Conservation (phyloP, 495 filamentous ascomycete species). For the Cudoniella acicularis region DNA sequence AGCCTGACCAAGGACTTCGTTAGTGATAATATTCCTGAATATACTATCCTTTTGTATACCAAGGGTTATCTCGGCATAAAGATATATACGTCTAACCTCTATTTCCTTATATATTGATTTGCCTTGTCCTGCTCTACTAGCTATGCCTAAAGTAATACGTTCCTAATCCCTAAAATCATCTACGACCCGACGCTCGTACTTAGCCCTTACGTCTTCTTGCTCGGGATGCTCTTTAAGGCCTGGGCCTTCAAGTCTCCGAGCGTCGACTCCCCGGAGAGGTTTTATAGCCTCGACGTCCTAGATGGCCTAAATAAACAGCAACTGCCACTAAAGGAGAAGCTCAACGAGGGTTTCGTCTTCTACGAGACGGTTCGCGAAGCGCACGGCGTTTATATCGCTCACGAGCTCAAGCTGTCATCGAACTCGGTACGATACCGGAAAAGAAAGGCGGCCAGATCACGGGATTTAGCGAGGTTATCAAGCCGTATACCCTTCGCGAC, state of each 20-base stretch:
- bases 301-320: conserved; percentile 29
- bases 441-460: conserved; percentile 26
- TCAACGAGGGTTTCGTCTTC: conserved; percentile 25
- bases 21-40: too few relatives aligned
- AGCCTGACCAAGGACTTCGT: too few relatives aligned
- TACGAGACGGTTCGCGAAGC: conserved; percentile 19
- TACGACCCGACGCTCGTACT: conserved; percentile 30
- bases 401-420: conserved; percentile 14
- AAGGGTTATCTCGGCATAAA: too few relatives aligned
- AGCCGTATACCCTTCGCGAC: conserved; percentile 26
- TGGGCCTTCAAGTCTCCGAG: conserved; percentile 29
- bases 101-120: too few relatives aligned
- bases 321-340: conserved; percentile 28
- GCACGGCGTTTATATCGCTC: conserved; percentile 17
- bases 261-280: conserved; percentile 26
- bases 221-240: conserved; percentile 33
- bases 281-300: conserved; percentile 31
- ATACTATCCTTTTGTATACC: too few relatives aligned
- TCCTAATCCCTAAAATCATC: conserved; percentile 31
- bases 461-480: conserved; percentile 23
- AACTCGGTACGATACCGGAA: conserved; percentile 23
- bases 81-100: too few relatives aligned
- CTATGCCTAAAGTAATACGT: conserved; percentile 37
- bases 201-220: conserved; percentile 20
- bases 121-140: too few relatives aligned